Evolutionary conservation across 768 basidiomycete species (phyloP), one percentile per base, ranked within the genome.

Genomic region (Termitomyces sp.): DNA sequence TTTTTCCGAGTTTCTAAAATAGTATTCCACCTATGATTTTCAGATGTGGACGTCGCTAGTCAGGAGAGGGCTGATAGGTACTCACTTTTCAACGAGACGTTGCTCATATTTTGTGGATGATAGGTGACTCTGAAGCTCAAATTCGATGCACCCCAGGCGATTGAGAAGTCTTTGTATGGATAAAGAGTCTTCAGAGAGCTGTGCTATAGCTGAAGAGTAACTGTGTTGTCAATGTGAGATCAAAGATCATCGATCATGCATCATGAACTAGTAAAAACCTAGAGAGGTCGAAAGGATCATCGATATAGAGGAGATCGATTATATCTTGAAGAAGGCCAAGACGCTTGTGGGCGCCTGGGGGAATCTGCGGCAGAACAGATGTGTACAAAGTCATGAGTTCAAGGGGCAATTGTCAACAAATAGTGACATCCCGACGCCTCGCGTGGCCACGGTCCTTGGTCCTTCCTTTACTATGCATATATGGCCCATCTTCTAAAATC

Each of bases 51-150:
- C 26, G 2, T 43, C 31, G 19, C 17, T 10, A 9, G 50, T 6
- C 38, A 35, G 19, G 15, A 1, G 19, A 6, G 37, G 17, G 10
- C n/a, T 2, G 10, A 23, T 38, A 42, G 23, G 17, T 40, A 63
- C 72, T n/a, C 46, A 78, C 79, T 72, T 71, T 35, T 67, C 67
- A 9, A 78, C 64, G 3, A 78, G 63, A 3, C 57, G 50, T 31
- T 67, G 64, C 60, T 81, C 78, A 52, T 74, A 74, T 45, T 61
- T 61, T 17, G 70, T 43, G 3, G 64, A 60, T 7, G 68, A 64
- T 0, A 80, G 62, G 59, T 78, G 70, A 2, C 52, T 57, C 23
- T 63, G 56, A 1, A 82, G 67, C 50, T 77, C 73, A 19, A 70
- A 63, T 54, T 79, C 76, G 0, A 74, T 68, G 3, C 63, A 66